Base-by-base conservation (phyloP, 805 yeast species). In the Wickerhamia fluorescens region DNA sequence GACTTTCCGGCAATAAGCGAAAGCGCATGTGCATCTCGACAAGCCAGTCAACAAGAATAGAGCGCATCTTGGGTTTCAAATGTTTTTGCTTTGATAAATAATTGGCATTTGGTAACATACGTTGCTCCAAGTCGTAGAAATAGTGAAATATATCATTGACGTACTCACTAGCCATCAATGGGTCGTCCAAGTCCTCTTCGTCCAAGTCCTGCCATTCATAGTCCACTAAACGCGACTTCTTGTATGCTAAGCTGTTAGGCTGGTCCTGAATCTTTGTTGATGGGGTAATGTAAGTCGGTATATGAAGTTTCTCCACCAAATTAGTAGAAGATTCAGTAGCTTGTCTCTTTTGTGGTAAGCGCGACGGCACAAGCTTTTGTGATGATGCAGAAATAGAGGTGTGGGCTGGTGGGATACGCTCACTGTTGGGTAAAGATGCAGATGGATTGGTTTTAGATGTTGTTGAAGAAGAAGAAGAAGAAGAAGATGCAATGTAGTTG, bases 31-130 rank as follows among this genome's bases (percentile, higher is more conserved):
- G 96, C 51, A 87, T 88, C 50, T 85, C 94, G 7, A 85, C 85
- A 41, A 87, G 66, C 96, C 96, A 87, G 57, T 88, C 95, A n/a
- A 87, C 85, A 34, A 87, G 61, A 29, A 87, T 82, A 6, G 86
- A 78, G 41, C 96, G 71, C 82, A 83, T 81, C 37, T 75, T 73
- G 33, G 95, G 94, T 44, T 80, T 75, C 42, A 85, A 56, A 35
- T 75, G 75, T 28, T 71, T 68, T 51, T 78, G 83, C 54, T 75
- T 68, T 37, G 59, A 65, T 20, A 83, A 56, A 50, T 83, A 84
- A 40, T 74, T 70, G n/a, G 80, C 56, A 40, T 73, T 78, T 2
- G 87, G 95, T 46, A 84, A 61, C 26, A 89, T 84, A 45, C 72
- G 68, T 25, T 68, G 55, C 58, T 87, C 95, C 35, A 79, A 63